Percentiles rank a stretch among this genome's conserved stretches.
These are phyloP conservation scores for Trifolium repens DNA, from an alignment of 306 rosid species.

Conservation along the genomic window DNA sequence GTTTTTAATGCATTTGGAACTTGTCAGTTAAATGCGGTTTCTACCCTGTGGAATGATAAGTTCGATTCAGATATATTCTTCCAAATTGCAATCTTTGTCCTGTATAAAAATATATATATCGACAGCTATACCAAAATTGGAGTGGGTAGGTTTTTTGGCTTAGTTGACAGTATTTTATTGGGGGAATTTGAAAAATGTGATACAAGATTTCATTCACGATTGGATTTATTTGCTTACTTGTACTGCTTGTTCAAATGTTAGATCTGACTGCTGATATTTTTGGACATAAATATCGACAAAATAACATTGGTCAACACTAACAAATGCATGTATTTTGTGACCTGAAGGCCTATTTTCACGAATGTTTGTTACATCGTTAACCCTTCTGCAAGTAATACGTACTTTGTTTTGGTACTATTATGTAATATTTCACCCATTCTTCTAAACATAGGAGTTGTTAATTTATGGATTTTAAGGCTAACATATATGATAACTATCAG, in stretches of 20 bases:
- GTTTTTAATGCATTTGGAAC: conserved; percentile 8
- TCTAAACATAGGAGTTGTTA: conserved; percentile 21
- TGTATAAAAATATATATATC: not conserved
- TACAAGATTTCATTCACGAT: not conserved
- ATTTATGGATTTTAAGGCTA: not conserved
- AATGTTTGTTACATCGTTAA: conserved; percentile 15
- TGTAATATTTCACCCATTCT: not conserved
- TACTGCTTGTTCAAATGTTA: not conserved
- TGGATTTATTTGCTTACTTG: not conserved
- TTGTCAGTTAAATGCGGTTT: not conserved
- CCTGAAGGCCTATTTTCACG: conserved; percentile 19
- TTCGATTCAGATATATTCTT: conserved; percentile 4
- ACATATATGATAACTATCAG: no score
- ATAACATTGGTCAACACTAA: not conserved
- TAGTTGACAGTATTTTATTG: conserved; percentile 9
- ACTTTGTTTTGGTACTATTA: not conserved
- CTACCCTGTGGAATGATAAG: not conserved
- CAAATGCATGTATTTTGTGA: conserved; percentile 1
- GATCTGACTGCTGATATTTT: conserved; percentile 4
- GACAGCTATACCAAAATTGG: not conserved
- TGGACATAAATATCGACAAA: not conserved
- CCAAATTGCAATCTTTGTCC: not conserved
- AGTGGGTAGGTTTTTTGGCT: not conserved
- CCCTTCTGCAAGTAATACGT: conserved; percentile 1
- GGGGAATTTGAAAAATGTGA: not conserved